Percentiles rank a stretch among this genome's conserved stretches.
phyloP scores from a whole-genome alignment of 805 yeast genomes.

The Metschnikowia bowlesiae region DNA sequence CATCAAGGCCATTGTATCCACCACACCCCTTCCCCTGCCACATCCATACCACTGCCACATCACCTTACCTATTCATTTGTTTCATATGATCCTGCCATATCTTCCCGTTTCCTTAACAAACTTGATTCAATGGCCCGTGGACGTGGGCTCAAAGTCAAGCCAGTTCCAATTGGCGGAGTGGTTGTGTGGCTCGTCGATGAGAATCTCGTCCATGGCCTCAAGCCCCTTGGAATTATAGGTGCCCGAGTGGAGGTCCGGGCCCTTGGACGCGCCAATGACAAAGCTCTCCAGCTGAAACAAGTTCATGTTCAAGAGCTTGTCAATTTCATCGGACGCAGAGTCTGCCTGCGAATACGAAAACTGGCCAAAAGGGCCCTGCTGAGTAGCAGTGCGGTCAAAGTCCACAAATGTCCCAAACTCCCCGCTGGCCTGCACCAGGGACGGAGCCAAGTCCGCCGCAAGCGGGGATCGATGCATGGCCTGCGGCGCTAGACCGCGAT shows the following conservation, averaged over 20 bases:
- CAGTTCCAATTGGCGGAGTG: slow-evolving; percentile 33
- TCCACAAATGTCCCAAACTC: slow-evolving; percentile 6
- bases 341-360: slow-evolving; percentile 6
- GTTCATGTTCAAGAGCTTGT: slow-evolving; percentile 36
- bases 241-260: slow-evolving; percentile 4
- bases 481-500: not conserved
- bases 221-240: slow-evolving; percentile 14
- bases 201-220: slow-evolving; percentile 33
- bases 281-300: slow-evolving; percentile 34
- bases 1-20: no score
- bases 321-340: slow-evolving; percentile 33
- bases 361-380: not conserved
- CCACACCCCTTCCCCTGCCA: no score
- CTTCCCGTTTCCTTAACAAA: no score
- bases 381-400: slow-evolving; percentile 3
- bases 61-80: no score
- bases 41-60: no score
- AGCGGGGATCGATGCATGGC: not conserved
- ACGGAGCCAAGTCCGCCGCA: not conserved
- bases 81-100: no score
- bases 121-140: slow-evolving; percentile 4
- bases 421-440: not conserved
- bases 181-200: slow-evolving; percentile 20
- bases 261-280: slow-evolving; percentile 20
- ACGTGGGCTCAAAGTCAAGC: slow-evolving; percentile 34